Conservation (phyloP, 345 rosid genomes). For the Clarkia xantiana region DNA sequence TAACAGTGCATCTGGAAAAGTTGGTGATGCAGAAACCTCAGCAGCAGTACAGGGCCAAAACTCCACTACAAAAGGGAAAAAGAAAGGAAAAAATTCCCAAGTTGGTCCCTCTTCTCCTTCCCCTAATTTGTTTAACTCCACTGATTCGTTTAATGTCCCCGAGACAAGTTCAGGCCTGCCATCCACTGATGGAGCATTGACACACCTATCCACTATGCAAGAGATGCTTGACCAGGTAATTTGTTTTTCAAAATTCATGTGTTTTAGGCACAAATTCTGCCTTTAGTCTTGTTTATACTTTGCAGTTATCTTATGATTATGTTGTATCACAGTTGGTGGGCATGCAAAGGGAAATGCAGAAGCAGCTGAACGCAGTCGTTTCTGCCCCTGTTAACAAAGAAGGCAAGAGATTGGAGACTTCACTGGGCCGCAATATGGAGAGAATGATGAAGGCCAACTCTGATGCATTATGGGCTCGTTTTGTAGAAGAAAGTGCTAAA, state of each 20-base stretch:
- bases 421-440: slow-evolving; percentile 47
- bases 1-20: slow-evolving; percentile 21
- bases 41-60: slow-evolving; percentile 16
- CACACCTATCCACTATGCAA: slow-evolving; percentile 40
- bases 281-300: neutral
- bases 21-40: slow-evolving; percentile 19
- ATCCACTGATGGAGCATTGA: slow-evolving; percentile 24
- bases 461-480: slow-evolving; percentile 61
- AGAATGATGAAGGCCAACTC: slow-evolving; percentile 43
- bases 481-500: slow-evolving; percentile 50
- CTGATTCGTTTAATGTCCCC: slow-evolving; percentile 42
- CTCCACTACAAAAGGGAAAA: slow-evolving; percentile 35
- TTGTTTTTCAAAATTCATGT: slow-evolving; percentile 1
- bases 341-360: slow-evolving; percentile 56
- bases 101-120: slow-evolving; percentile 31
- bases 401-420: slow-evolving; percentile 46
- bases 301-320: neutral
- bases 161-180: slow-evolving; percentile 24
- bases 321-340: slow-evolving; percentile 22
- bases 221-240: slow-evolving; percentile 47
- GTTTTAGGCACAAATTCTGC: no score
- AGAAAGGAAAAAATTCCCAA: slow-evolving; percentile 40
- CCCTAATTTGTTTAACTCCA: slow-evolving; percentile 36
- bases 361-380: slow-evolving; percentile 41
- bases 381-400: slow-evolving; percentile 46